A percentile compares a stretch with the other conserved stretches of the same genome.
Evolutionary conservation across 75 land plant species (phyloP).

Genomic region (Cunninghamia lanceolata): DNA sequence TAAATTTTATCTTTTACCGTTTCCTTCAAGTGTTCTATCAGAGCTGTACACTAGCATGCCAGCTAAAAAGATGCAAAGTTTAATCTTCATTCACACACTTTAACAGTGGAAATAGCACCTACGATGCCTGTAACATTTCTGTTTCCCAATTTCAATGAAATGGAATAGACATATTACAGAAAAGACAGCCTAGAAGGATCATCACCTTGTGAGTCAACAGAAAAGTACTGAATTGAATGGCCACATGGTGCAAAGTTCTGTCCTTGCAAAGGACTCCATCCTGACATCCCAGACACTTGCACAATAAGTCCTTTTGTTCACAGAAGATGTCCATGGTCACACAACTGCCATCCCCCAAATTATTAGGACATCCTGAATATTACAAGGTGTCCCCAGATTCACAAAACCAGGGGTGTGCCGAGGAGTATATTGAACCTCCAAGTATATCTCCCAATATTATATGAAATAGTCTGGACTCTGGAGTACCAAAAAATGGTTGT

Average conservation of each 20-base stretch:
- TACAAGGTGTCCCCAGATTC: neutral
- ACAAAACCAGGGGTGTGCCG: neutral
- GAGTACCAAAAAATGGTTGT: neutral
- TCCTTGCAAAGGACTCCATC: neutral
- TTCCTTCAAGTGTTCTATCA: neutral
- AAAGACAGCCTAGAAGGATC: neutral
- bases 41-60: neutral
- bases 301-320: neutral
- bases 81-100: neutral
- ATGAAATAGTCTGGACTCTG: too few species aligned
- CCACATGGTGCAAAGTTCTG: neutral
- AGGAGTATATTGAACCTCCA: neutral
- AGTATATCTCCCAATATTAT: neutral
- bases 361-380: neutral
- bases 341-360: neutral
- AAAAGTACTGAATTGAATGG: neutral
- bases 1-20: neutral
- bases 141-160: neutral
- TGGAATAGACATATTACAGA: neutral
- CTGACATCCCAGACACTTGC: neutral
- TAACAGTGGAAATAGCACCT: neutral
- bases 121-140: neutral
- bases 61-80: neutral
- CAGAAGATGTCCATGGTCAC: neutral
- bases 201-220: neutral